These are phyloP conservation scores for Sclerotinia trifoliorum DNA, from an alignment of 2,329 filamentous ascomycete species.

Conservation along the genomic window DNA sequence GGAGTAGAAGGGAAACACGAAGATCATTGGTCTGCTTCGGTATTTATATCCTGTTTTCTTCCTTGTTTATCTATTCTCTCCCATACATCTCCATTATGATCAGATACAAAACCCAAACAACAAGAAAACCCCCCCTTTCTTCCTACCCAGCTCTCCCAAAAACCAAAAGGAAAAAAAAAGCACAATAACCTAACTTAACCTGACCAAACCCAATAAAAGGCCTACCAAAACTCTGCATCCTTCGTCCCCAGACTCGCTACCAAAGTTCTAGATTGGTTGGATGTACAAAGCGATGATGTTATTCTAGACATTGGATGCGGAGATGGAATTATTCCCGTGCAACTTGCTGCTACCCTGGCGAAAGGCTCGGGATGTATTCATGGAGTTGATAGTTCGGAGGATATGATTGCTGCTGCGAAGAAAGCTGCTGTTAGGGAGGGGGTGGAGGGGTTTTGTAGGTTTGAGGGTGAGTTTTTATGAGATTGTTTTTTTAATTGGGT, in stretches of 20 bases:
- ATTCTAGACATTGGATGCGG: slow-evolving; percentile 65
- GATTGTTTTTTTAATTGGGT: background rate
- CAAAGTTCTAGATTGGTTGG: slow-evolving; percentile 58
- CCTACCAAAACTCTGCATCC: slow-evolving; percentile 59
- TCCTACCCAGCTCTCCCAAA: background rate
- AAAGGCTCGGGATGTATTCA: slow-evolving; percentile 51
- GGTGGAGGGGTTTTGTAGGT: slow-evolving; percentile 30
- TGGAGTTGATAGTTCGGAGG: slow-evolving; percentile 57
- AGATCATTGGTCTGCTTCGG: slow-evolving; percentile 44
- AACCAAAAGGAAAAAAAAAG: background rate
- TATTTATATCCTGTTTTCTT: slow-evolving; percentile 24
- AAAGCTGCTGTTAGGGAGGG: slow-evolving; percentile 37
- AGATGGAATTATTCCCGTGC: slow-evolving; percentile 59
- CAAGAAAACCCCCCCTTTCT: too few species aligned
- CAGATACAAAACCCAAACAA: too few species aligned
- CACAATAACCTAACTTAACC: background rate
- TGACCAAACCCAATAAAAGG: slow-evolving; percentile 30
- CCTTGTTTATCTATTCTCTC: background rate
- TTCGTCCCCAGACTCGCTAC: slow-evolving; percentile 63
- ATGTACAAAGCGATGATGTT: slow-evolving; percentile 56
- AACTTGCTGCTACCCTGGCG: slow-evolving; percentile 50
- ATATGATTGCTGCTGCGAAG: slow-evolving; percentile 57
- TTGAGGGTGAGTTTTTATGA: slow-evolving; percentile 29
- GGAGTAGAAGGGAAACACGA: slow-evolving; percentile 23
- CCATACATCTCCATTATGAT: too few species aligned